A percentile compares a stretch with the other conserved stretches of the same genome.
phyloP scores from a whole-genome alignment of 352 stramenopile genomes.

The Stramenopiles sp. region DNA sequence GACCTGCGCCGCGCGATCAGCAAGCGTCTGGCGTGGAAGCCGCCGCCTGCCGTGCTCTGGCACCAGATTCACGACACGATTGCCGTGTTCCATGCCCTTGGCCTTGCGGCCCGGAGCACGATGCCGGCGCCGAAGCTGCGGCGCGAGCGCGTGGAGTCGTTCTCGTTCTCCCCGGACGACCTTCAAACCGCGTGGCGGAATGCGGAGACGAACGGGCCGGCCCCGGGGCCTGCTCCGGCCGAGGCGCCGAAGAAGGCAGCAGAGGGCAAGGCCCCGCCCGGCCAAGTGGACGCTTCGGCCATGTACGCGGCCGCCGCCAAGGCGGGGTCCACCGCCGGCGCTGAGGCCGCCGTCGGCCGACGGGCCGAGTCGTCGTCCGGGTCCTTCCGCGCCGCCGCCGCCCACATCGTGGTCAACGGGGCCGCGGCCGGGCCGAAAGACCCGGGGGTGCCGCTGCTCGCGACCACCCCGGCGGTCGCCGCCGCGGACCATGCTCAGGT shows the following conservation, averaged over 20 bases:
- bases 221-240: background rate
- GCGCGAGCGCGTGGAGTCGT: background rate
- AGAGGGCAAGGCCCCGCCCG: too few species aligned
- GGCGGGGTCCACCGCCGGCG: background rate
- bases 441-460: too few species aligned
- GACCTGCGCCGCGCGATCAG: background rate
- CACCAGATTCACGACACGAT: background rate
- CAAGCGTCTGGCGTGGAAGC: background rate
- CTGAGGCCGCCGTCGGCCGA: background rate
- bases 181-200: background rate
- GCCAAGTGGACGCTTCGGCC: too few species aligned
- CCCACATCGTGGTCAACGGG: too few species aligned
- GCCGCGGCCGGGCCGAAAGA: too few species aligned
- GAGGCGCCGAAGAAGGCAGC: too few species aligned
- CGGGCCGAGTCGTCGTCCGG: background rate
- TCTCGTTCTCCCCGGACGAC: background rate
- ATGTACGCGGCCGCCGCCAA: too few species aligned
- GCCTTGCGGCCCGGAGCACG: background rate
- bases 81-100: background rate
- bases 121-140: background rate
- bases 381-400: background rate
- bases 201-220: too few species aligned
- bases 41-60: background rate
- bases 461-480: too few species aligned
- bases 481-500: too few species aligned